A percentile compares a stretch with the other conserved stretches of the same genome.
These are phyloP conservation scores for Fonsecaea pedrosoi DNA, from an alignment of 2,329 filamentous ascomycete genomes.

Conservation along the genomic window DNA sequence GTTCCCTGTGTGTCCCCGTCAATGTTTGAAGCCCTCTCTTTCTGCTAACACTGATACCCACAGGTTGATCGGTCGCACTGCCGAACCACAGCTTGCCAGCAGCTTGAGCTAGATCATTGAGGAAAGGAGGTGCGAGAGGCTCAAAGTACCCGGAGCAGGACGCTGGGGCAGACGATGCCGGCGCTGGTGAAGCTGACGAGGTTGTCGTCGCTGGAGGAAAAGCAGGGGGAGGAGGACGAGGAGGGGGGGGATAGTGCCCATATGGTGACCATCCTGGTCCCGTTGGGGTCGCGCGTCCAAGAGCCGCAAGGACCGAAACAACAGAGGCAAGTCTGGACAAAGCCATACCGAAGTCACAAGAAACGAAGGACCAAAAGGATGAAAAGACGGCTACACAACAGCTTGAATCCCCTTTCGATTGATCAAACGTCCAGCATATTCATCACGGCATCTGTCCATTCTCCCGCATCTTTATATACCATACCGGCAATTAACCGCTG, in stretches of 20 bases:
- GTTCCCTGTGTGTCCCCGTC: slow-evolving; percentile 17
- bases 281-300: slow-evolving; percentile 19
- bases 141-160: slow-evolving; percentile 27
- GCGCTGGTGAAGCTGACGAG: slow-evolving; percentile 3
- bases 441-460: not conserved
- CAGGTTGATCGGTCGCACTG: slow-evolving; percentile 64
- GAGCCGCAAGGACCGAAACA: slow-evolving; percentile 14
- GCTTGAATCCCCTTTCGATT: slow-evolving; percentile 2
- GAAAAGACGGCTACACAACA: not conserved
- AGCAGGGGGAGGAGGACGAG: not conserved
- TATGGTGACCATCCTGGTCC: slow-evolving; percentile 12
- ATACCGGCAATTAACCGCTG: slow-evolving; percentile 18
- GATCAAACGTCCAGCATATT: not conserved
- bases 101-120: slow-evolving; percentile 62
- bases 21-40: no score
- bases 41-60: slow-evolving; percentile 34
- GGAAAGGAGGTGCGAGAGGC: slow-evolving; percentile 45
- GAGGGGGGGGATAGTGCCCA: slow-evolving; percentile 13
- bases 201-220: not conserved
- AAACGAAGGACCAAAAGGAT: slow-evolving; percentile 7
- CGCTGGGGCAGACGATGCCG: slow-evolving; percentile 18
- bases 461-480: slow-evolving; percentile 15
- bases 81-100: slow-evolving; percentile 64
- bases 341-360: slow-evolving; percentile 13
- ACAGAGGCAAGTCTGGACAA: slow-evolving; percentile 14